Evolutionary conservation across 2,329 filamentous ascomycete genomes (phyloP).

Genomic region (Colletotrichum viniferum): DNA sequence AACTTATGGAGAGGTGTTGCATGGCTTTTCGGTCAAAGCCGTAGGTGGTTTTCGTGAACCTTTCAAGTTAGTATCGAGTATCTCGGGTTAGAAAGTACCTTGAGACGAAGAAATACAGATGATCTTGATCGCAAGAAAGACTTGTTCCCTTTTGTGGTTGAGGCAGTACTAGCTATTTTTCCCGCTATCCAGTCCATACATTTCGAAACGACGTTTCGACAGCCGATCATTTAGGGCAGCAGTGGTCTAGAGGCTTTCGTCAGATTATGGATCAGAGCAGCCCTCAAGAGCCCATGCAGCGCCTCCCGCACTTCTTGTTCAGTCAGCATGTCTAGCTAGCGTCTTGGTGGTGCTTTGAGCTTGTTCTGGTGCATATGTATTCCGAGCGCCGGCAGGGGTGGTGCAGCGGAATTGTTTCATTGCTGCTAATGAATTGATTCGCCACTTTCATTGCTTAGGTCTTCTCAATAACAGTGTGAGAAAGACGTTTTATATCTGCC

Average conservation of each 20-base stretch:
- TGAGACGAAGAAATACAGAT: not conserved
- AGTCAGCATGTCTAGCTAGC: not conserved
- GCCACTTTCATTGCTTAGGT: too few relatives aligned
- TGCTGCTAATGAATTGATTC: too few relatives aligned
- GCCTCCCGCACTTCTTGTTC: not conserved
- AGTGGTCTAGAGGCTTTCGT: too few relatives aligned
- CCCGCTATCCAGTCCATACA: too few relatives aligned
- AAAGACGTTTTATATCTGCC: not conserved
- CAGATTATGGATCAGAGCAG: not conserved
- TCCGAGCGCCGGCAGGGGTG: not conserved
- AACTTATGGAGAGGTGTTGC: not conserved
- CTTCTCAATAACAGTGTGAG: not conserved
- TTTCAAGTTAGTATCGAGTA: not conserved
- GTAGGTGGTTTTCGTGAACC: not conserved
- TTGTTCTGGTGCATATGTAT: accelerated
- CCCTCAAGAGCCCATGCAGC: not conserved
- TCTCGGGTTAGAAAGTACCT: not conserved
- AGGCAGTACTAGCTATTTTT: too few relatives aligned
- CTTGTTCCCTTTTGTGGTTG: too few relatives aligned
- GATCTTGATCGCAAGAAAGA: not conserved
- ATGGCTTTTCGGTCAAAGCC: not conserved
- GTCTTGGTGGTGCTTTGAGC: not conserved
- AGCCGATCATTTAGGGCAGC: too few relatives aligned
- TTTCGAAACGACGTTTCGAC: too few relatives aligned
- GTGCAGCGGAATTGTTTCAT: accelerated